Base-by-base conservation (phyloP, 139 green algal genomes). In the Picocystis salinarum region DNA sequence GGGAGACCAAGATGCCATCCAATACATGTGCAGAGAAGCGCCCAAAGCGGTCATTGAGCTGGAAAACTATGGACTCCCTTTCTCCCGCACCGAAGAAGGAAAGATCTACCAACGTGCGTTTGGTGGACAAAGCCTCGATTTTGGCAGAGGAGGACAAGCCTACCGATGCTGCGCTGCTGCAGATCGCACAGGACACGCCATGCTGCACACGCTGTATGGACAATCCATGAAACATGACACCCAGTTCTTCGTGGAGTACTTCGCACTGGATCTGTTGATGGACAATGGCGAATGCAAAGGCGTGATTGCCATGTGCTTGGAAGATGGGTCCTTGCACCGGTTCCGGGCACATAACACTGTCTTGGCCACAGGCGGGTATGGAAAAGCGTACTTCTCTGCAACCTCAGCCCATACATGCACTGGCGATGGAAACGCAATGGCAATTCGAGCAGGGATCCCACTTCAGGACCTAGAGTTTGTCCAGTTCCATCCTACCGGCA, bases 41-140 rank as follows among this genome's bases (percentile, higher is more conserved):
- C 83, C 88, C 5, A 76, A 80, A 53, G 84, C 84, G 5, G 86
- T 96, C 9, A 81, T 91, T 25, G 89, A 99, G 66, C 71, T 99
- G 20, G 88, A 99, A 52, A 87, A 97, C 61, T 96, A 95, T 55
- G 89, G 85, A 13, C 58, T 99, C 58, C 89, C 89, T 6, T 99
- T 99, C 62, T 91, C 74, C 3, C 71, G 89, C 42, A 99, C 88
- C 0, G 79, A 95, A 15, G 89, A 97, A 18, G 89, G 86, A 48
- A 93, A 93, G 61, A 95, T 98, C 61, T 98, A 96, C 62, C 88
- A 99, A 73, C 69, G 89, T 13, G 89, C 89, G 0, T 99, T 99
- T 56, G 89, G 89, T 3, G 89, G 89, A 0, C 73, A 78, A 59
- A 53, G 48, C 5, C 67, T 99, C 9, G 82, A 99, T 55, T 99